Conservation (phyloP, 2,329 filamentous ascomycete species). For the Neocucurbitaria cava region DNA sequence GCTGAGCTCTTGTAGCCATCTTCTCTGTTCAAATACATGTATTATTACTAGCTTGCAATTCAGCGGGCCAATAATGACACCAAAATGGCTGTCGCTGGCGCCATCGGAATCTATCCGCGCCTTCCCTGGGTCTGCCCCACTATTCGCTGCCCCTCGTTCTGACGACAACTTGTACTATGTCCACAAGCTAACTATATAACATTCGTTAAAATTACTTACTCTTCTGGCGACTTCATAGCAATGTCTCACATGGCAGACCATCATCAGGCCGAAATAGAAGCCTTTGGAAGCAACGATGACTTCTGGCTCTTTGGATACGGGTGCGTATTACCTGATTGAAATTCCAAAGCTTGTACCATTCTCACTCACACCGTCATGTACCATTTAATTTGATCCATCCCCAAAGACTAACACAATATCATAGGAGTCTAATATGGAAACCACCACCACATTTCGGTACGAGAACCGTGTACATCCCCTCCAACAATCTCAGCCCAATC, state of each 20-base stretch:
- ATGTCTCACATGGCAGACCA: conserved; percentile 38
- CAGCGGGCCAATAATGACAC: neutral
- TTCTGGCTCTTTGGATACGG: conserved; percentile 99
- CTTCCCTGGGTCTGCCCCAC: conserved; percentile 22
- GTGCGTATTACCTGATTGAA: too few relatives aligned
- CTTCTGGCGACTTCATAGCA: too few relatives aligned
- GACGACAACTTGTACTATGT: neutral
- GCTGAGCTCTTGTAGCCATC: neutral
- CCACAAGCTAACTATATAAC: neutral
- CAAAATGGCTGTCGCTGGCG: conserved; percentile 6
- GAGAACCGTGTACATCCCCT: too few relatives aligned
- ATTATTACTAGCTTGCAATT: neutral
- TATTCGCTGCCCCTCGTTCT: conserved; percentile 20
- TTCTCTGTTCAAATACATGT: conserved; percentile 16
- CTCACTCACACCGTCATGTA: too few relatives aligned
- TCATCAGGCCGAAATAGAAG: conserved; percentile 39
- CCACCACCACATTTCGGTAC: conserved; percentile 94
- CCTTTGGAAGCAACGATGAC: conserved; percentile 60
- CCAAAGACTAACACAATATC: conserved; percentile 8
- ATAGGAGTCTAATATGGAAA: conserved; percentile 95
- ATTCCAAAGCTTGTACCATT: too few relatives aligned
- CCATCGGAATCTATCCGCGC: conserved; percentile 13
- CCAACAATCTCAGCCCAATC: neutral
- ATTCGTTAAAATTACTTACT: neutral
- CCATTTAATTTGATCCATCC: neutral